Base-by-base conservation (phyloP, 108 stramenopile species). In the Epithemia pelagica region DNA sequence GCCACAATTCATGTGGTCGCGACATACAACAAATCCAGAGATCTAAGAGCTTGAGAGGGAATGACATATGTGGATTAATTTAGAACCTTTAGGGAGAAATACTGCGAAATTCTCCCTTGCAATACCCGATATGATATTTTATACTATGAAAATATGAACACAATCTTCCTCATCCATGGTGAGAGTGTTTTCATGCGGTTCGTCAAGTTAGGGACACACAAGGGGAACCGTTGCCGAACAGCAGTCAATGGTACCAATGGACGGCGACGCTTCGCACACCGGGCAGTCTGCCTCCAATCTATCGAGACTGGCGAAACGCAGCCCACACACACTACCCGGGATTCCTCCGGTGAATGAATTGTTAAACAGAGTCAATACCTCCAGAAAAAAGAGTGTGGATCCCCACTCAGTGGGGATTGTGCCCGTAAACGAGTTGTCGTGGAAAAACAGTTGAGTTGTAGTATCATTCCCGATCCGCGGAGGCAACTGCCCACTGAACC, bases 331-430 rank as follows among this genome's bases (percentile, higher is more conserved):
- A 10, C 18, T 30, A 31, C 20, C 29, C 7, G 62, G 62, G 33
- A 63, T 63, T 21, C 19, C 20, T 22, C 33, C 62, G 46, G 62
- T 63, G 23, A 63, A 37, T 25, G 23, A 22, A 30, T 63, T 63
- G 20, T 63, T 24, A 2, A 23, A 20, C 22, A 63, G 21, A 22
- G 24, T 24, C 62, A 63, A 51, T 1, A 22, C 24, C 20, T 28
- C 25, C 2, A 63, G 32, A 33, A 21, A 30, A 1, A 20, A n/a
- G 24, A 37, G 26, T n/a, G n/a, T n/a, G 21, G 32, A 28, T 22
- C 37, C 62, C 32, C 28, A 51, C n/a, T 63, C 32, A 21, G 37
- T 22, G 2, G 62, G 62, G 18, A 63, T 33, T 7, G 30, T 21
- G 22, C 62, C 62, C 2, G 32, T 51, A 21, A 63, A 26, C 2